These are phyloP conservation scores for Cryptosporidium andersoni DNA, from an alignment of 169 alveolate species.

Conservation along the genomic window DNA sequence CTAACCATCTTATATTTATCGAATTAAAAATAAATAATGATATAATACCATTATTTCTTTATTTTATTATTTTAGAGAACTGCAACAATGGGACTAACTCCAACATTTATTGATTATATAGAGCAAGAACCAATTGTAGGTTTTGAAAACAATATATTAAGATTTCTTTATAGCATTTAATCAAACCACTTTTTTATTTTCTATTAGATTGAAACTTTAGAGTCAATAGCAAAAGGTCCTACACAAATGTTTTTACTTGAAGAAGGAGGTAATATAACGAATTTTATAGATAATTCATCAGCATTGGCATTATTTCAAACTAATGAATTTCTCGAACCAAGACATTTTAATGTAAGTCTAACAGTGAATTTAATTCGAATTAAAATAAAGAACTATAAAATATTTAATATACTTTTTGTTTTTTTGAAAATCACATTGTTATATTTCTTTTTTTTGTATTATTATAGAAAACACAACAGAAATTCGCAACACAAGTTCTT, in stretches of 20 bases:
- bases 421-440: background rate
- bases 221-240: conserved; percentile 63
- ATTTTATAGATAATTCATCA: conserved; percentile 50
- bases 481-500: conserved; percentile 37
- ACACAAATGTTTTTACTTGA: conserved; percentile 30
- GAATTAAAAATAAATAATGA: background rate
- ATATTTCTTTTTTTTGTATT: background rate
- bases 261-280: conserved; percentile 53
- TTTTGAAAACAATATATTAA: background rate
- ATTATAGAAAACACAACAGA: conserved; percentile 49
- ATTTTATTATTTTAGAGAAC: conserved; percentile 1
- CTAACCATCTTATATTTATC: background rate
- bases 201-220: conserved; percentile 24
- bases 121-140: conserved; percentile 71
- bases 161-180: background rate
- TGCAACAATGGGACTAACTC: conserved; percentile 64
- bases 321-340: conserved; percentile 39
- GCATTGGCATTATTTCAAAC: conserved; percentile 30
- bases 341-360: conserved; percentile 50
- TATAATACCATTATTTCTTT: background rate
- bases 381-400: background rate
- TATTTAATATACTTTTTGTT: background rate
- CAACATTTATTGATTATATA: conserved; percentile 58
- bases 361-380: background rate
- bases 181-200: background rate